Base-by-base conservation (phyloP, 2,329 filamentous ascomycete species). In the Xylariaceae sp. region DNA sequence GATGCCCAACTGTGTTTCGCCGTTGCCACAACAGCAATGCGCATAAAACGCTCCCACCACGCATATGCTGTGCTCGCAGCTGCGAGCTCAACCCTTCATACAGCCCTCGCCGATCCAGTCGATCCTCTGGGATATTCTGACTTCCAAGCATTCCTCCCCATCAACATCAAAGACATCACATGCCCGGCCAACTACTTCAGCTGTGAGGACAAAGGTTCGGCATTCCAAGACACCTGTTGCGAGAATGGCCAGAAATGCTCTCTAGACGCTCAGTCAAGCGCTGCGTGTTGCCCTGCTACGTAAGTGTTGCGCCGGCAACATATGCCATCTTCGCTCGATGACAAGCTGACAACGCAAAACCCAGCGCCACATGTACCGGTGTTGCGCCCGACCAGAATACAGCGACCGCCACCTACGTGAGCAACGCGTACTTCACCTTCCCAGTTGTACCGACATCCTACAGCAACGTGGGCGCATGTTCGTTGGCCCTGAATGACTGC, bases 401-500 rank as follows among this genome's bases (percentile, higher is more conserved):
- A 19, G 56, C 73, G 3, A 62, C 69, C 1, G 71, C 71, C 17
- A 80, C 80, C 33, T 82, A 75, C 62, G 80, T 85, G 16, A 67
- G 74, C 40, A 85, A 86, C 63, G 59, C 71, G 22, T 84, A 79
- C 66, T 86, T 84, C 64, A 75, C 78, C 11, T 86, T 84, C 64
- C 82, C 82, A 1, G 80, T 80, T 61, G 74, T 83, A 47, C 69
- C 73, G 43, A 82, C 78, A 1, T 74, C 73, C 12, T 83, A 81
- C 55, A 63, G 69, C 52, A 76, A 83, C 58, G 65, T 69, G 16
- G 77, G 69, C 13, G 75, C 75, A 6, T 86, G 82, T 61, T 73
- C 74, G 3, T 72, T 76, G 0, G 82, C 81, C 14, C 69, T 77
- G 44, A 68, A 65, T 39, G 73, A 75, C 50, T 86, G 82, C 66